These are phyloP conservation scores for Starmera dryadoides DNA, from an alignment of 805 yeast genomes.

Conservation along the genomic window DNA sequence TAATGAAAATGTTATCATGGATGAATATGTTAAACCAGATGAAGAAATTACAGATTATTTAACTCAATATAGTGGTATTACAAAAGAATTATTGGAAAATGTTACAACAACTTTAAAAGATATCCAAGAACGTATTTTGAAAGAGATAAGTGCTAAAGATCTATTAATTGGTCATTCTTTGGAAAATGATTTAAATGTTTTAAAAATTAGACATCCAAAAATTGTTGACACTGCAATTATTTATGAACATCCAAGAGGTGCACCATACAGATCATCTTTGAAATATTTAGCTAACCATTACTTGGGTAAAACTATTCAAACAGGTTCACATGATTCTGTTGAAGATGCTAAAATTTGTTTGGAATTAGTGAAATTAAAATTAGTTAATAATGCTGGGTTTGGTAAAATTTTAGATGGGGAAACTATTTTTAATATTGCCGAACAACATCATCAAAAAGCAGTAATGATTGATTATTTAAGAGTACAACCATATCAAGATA, in stretches of 20 bases:
- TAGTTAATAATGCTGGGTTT: slow-evolving; percentile 56
- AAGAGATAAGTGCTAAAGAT: slow-evolving; percentile 47
- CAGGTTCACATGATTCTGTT: slow-evolving; percentile 72
- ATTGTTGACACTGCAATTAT: slow-evolving; percentile 77
- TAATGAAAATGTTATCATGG: slow-evolving; percentile 53
- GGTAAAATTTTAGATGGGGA: slow-evolving; percentile 46
- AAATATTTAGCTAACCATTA: slow-evolving; percentile 57
- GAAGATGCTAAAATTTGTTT: slow-evolving; percentile 82
- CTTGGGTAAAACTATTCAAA: slow-evolving; percentile 57
- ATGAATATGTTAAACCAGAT: slow-evolving; percentile 71
- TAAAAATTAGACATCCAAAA: slow-evolving; percentile 63
- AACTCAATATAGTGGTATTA: slow-evolving; percentile 83
- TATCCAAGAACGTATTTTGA: slow-evolving; percentile 51
- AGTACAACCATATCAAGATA: slow-evolving; percentile 17
- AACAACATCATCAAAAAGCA: slow-evolving; percentile 21
- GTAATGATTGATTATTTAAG: slow-evolving; percentile 26
- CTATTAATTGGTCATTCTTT: slow-evolving; percentile 84
- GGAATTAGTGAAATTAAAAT: slow-evolving; percentile 64
- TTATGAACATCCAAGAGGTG: slow-evolving; percentile 77
- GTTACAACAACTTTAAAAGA: slow-evolving; percentile 63
- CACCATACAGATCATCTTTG: slow-evolving; percentile 73
- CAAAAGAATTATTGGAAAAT: slow-evolving; percentile 52
- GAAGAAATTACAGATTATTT: slow-evolving; percentile 72
- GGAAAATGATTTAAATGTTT: slow-evolving; percentile 70
- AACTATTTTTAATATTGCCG: slow-evolving; percentile 33